Base-by-base conservation (phyloP, 2,329 filamentous ascomycete species). In the Fragosphaeria purpurea region DNA sequence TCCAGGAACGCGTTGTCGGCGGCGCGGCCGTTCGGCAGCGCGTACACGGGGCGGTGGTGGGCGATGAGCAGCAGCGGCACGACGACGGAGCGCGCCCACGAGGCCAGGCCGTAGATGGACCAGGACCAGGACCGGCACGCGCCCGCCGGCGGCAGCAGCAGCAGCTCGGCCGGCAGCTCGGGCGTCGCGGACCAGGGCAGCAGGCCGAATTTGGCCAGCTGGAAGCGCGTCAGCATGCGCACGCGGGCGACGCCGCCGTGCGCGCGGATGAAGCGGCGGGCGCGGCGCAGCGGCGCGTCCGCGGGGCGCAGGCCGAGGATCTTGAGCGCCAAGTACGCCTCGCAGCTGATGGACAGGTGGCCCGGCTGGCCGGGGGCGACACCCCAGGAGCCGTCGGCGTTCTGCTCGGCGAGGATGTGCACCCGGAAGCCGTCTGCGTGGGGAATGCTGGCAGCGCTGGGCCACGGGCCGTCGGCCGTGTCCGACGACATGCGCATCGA, bases 261-360 rank as follows among this genome's bases (percentile, higher is more conserved):
- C 1, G 10, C 10, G 1, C 59, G 46, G 7, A 64, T 55, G 39
- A 60, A 67, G 1, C 51, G 37, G n/a, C n/a, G 47, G 0, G 64
- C 62, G 42, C 48, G 50, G 5, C 34, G 47, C 58, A 64, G 59
- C 4, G 35, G 45, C 22, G 54, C 49, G 7, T 48, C 9, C 4
- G 58, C 12, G 32, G 49, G 8, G 1, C 54, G 41, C 4, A 61
- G 31, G 0, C 61, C 61, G 4, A 68, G 53, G 5, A 68, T 59
- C 48, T 64, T 65, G 40, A 68, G 51, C 0, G 64, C 65, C 2
- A 68, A 52, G 41, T 68, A 68, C 1, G 60, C 62, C 46, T 67
- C 65, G 1, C 58, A 58, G 1, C 60, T 61, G 1, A 57, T 59
- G 2, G 65, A 58, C 10, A 59, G 11, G 44, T 50, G 42, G 22